Conservation (phyloP, 169 alveolate genomes). For the Eimeria acervulina region DNA sequence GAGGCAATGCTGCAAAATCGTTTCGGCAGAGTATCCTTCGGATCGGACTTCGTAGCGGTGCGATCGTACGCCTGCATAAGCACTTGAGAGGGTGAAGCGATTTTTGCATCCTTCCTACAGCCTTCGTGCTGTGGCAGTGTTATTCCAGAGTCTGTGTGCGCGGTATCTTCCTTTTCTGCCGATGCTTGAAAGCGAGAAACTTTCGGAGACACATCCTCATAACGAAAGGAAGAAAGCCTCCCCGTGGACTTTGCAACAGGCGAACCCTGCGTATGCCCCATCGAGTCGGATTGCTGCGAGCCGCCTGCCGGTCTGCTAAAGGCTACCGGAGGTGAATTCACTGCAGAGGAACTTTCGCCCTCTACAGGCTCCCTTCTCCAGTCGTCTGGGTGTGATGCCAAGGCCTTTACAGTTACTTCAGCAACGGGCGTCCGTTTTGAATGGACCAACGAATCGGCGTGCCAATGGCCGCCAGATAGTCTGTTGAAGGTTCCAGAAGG, state of each 20-base stretch:
- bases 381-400: background rate
- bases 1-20: slow-evolving; percentile 11
- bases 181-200: background rate
- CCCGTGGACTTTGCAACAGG: background rate
- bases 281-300: background rate
- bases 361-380: background rate
- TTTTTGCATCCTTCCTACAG: background rate
- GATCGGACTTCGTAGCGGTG: background rate
- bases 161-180: background rate
- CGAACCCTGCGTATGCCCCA: background rate
- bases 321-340: background rate
- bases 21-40: background rate
- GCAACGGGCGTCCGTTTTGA: background rate
- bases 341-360: background rate
- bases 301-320: background rate
- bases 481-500: background rate
- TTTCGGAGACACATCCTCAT: background rate
- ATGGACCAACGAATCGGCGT: background rate
- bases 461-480: background rate
- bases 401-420: background rate
- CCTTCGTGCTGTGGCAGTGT: background rate
- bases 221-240: background rate
- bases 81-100: background rate
- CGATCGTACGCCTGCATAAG: too few relatives aligned
- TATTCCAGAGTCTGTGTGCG: background rate